phyloP scores from a whole-genome alignment of 371 early-diverging fungal genomes.

The Chytridium lagenaria region DNA sequence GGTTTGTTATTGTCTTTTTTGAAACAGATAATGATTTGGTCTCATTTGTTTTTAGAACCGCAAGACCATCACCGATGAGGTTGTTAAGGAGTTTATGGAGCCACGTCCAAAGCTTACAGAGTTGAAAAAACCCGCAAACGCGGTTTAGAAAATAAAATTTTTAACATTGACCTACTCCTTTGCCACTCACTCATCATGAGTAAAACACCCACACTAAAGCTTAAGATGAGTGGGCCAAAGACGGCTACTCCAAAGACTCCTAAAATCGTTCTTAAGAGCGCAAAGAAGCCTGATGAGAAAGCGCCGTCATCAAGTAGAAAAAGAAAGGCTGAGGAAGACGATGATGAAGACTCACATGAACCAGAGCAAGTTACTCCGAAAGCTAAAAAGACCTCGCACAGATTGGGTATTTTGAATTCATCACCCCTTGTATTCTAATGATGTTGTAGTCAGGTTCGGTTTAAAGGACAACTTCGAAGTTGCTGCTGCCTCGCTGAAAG shows the following conservation, averaged over 20 bases:
- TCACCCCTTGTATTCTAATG: background rate
- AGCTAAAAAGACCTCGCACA: slow-evolving; percentile 4
- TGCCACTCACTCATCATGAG: background rate
- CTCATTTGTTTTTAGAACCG: slow-evolving; percentile 35
- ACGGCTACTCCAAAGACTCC: background rate
- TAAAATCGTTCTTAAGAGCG: slow-evolving; percentile 12
- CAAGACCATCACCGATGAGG: slow-evolving; percentile 51
- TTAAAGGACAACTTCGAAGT: slow-evolving; percentile 13
- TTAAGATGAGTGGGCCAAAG: background rate
- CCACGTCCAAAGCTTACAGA: slow-evolving; percentile 30
- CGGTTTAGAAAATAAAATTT: background rate
- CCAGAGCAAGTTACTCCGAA: background rate
- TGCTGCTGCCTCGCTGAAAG: slow-evolving; percentile 18
- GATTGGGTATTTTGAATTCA: background rate
- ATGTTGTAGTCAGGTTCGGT: slow-evolving; percentile 1
- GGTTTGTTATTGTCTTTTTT: slow-evolving; percentile 22
- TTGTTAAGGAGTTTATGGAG: slow-evolving; percentile 51
- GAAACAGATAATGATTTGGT: background rate
- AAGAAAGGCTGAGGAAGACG: slow-evolving; percentile 3
- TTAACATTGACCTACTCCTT: too few species aligned
- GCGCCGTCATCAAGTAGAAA: slow-evolving; percentile 9
- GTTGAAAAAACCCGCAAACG: background rate
- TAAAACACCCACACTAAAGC: background rate
- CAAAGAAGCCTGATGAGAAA: background rate
- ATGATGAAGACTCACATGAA: slow-evolving; percentile 8